A percentile compares a stretch with the other conserved stretches of the same genome.
Conservation (phyloP, 1,139 yeast species). For the Candida frijolesensis region DNA sequence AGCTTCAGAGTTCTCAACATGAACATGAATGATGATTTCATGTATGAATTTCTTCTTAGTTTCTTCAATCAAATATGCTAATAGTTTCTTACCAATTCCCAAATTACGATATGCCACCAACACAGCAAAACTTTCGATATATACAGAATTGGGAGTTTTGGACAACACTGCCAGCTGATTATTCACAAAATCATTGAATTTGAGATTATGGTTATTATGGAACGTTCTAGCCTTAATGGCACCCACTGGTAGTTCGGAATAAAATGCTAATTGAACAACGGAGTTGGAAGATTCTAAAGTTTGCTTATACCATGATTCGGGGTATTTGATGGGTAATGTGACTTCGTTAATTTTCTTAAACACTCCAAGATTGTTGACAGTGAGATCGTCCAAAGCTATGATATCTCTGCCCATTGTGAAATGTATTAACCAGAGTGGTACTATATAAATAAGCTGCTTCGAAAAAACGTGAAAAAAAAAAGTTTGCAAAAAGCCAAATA, state of each 20-base stretch:
- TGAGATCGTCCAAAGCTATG: conserved; percentile 56
- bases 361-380: conserved; percentile 56
- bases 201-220: conserved; percentile 27
- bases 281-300: conserved; percentile 34
- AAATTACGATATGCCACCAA: conserved; percentile 57
- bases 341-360: conserved; percentile 51
- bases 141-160: conserved; percentile 52
- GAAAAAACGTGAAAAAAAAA: neutral
- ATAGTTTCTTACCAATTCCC: conserved; percentile 64
- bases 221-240: conserved; percentile 57
- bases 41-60: conserved; percentile 57
- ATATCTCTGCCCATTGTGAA: conserved; percentile 32
- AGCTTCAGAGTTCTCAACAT: conserved; percentile 45
- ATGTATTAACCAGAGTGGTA: no score
- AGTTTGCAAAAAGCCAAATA: neutral
- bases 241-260: conserved; percentile 72
- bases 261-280: conserved; percentile 50
- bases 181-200: conserved; percentile 25
- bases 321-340: conserved; percentile 43
- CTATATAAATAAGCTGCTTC: no score
- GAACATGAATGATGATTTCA: conserved; percentile 62
- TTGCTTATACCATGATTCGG: conserved; percentile 48
- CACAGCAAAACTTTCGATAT: conserved; percentile 70
- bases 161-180: conserved; percentile 26
- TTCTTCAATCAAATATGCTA: conserved; percentile 55